phyloP scores from a whole-genome alignment of 495 filamentous ascomycete genomes.

The Friedmanniomyces simplex region DNA sequence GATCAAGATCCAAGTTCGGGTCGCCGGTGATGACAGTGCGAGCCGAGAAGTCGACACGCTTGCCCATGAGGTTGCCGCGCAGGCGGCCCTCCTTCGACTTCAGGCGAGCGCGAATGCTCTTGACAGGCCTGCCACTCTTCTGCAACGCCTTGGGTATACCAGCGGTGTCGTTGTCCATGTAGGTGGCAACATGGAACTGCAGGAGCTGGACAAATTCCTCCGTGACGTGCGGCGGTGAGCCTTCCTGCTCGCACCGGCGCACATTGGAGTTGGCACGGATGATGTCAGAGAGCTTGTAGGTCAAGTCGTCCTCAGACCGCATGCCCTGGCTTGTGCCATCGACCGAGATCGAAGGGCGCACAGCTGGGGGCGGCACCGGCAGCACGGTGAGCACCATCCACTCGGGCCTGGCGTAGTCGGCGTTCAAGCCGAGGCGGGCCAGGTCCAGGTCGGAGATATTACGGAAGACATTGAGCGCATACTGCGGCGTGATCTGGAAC shows the following conservation, averaged over 20 bases:
- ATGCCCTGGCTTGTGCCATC: constrained; percentile 79
- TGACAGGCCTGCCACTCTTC: constrained; percentile 91
- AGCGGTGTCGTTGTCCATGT: constrained; percentile 99
- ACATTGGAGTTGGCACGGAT: constrained; percentile 96
- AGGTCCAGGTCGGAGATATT: constrained; percentile 72
- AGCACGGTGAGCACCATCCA: constrained; percentile 97
- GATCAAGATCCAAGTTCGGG: constrained; percentile 87
- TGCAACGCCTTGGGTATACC: constrained; percentile 91
- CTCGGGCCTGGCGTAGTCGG: constrained; percentile 86
- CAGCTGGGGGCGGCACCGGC: constrained; percentile 88
- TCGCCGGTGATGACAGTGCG: constrained; percentile 99
- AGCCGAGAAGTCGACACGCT: constrained; percentile 98
- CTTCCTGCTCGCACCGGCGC: constrained; percentile 72
- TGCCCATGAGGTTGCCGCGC: constrained; percentile 97
- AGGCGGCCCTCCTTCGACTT: constrained; percentile 98
- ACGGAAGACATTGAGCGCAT: constrained; percentile 74
- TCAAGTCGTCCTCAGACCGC: constrained; percentile 95
- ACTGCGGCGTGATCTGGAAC: constrained; percentile 68
- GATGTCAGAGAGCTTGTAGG: constrained; percentile 96
- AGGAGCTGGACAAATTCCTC: constrained; percentile 81
- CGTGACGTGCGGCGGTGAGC: constrained; percentile 78
- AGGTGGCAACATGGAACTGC: constrained; percentile 97
- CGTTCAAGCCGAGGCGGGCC: constrained; percentile 76
- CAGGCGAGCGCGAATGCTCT: constrained; percentile 87
- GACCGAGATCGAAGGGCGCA: constrained; percentile 89